Base-by-base conservation (phyloP, 2,329 filamentous ascomycete species). In the Talaromyces rugulosus region DNA sequence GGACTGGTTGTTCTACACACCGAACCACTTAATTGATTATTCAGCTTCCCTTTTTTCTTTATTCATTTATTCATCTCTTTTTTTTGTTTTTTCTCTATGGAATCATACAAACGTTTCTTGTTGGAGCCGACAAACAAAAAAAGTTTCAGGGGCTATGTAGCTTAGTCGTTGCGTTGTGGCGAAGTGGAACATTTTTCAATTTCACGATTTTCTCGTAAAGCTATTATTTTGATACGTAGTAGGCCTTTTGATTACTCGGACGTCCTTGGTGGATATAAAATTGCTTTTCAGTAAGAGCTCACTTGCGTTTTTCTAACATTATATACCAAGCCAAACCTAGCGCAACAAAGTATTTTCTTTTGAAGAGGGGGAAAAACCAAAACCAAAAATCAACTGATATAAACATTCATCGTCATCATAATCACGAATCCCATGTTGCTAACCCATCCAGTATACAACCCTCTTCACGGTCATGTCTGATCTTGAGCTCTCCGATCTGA, bases 401-500 rank as follows among this genome's bases (percentile, higher is more conserved):
- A 36, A 36, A 8, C 16, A n/a, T 40, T 40, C 36, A 40, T 40
- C 36, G 36, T 7, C 36, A 16, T 23, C 3, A 47, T 55, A 34
- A 23, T 50, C 27, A 63, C 66, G 57, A 66, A 64, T 72, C 69
- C 80, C 80, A 82, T 28, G 68, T 78, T 66, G 83, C 77, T 71
- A 91, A 76, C 60, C 87, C 87, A 64, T 78, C 81, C 62, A 93
- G 75, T 28, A 87, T 77, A 71, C 89, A 91, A 2, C 83, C 87
- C 30, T 75, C 78, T 5, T 73, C 70, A 68, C 87, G 84, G 27
- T 54, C 56, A 18, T 33, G 40, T n/a, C 61, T 36, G 65, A 82
- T 76, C 47, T 89, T 83, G 65, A 99, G 80, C 70, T 81, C 83
- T 16, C 94, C 95, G 64, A 98, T 87, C 30, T 79, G 83, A 72